These are phyloP conservation scores for Coffea eugenioides DNA, from an alignment of 257 asterid genomes.

Conservation along the genomic window DNA sequence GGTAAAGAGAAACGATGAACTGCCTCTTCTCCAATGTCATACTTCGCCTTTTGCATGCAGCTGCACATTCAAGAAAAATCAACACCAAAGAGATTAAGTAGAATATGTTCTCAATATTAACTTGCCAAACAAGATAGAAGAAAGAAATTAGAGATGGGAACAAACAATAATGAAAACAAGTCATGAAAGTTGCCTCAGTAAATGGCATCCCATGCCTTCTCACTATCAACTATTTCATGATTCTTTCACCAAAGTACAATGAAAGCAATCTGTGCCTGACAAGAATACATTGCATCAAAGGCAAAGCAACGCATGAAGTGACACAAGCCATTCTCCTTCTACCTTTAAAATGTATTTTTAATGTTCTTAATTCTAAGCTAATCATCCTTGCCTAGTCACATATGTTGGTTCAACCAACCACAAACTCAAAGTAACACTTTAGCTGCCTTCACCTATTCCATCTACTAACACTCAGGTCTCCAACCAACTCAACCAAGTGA, in stretches of 20 bases:
- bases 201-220: neutral
- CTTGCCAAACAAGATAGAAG: neutral
- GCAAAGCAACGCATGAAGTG: neutral
- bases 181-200: neutral
- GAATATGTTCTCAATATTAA: neutral
- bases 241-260: neutral
- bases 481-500: neutral
- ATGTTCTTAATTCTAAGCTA: too few relatives aligned
- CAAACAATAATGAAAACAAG: slow-evolving; percentile 1
- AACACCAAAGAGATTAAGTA: slow-evolving; percentile 13
- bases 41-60: slow-evolving; percentile 98
- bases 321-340: neutral
- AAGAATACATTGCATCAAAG: neutral
- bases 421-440: too few relatives aligned
- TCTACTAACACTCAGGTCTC: too few relatives aligned
- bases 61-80: slow-evolving; percentile 46
- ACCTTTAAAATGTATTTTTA: neutral
- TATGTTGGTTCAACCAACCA: too few relatives aligned
- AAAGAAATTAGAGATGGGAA: neutral
- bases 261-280: neutral
- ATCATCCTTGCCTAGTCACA: too few relatives aligned
- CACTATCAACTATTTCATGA: neutral
- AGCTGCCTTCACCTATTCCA: too few relatives aligned
- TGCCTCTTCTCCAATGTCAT: slow-evolving; percentile 95
- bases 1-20: slow-evolving; percentile 91